phyloP scores from a whole-genome alignment of 805 yeast genomes.

The Hemisphaericaspora nanyangensis region DNA sequence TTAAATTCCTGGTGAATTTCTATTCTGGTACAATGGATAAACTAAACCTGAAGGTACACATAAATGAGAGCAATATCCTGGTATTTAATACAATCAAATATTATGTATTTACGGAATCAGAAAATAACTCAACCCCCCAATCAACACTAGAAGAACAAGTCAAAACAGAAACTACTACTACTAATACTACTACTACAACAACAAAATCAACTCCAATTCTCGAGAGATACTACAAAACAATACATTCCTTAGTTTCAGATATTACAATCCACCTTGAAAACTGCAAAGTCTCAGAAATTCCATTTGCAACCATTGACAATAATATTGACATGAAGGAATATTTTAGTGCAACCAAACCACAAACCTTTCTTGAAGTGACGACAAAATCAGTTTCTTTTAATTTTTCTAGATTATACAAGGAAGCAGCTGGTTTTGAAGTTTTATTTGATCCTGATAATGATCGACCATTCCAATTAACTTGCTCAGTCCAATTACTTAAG shows the following conservation, averaged over 20 bases:
- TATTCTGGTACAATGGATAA: constrained; percentile 1
- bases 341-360: constrained; percentile 16
- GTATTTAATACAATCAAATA: constrained; percentile 5
- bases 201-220: not conserved
- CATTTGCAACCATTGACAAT: constrained; percentile 23
- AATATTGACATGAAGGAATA: constrained; percentile 19
- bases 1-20: constrained; percentile 6
- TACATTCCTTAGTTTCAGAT: constrained; percentile 21
- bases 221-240: constrained; percentile 14
- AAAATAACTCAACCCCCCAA: not conserved
- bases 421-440: constrained; percentile 38
- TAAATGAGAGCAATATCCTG: constrained; percentile 9
- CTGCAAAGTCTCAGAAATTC: constrained; percentile 22
- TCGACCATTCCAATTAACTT: constrained; percentile 30
- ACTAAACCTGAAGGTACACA: constrained; percentile 5
- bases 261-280: constrained; percentile 26
- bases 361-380: constrained; percentile 19
- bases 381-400: constrained; percentile 24
- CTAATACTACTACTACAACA: not conserved
- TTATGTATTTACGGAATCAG: not conserved
- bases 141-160: not conserved
- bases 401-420: constrained; percentile 15
- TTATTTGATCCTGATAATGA: constrained; percentile 29
- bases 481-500: constrained; percentile 29
- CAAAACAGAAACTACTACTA: not conserved